These are phyloP conservation scores for Rhodosporidiobolus sp. DNA, from an alignment of 768 basidiomycete genomes.

Conservation along the genomic window DNA sequence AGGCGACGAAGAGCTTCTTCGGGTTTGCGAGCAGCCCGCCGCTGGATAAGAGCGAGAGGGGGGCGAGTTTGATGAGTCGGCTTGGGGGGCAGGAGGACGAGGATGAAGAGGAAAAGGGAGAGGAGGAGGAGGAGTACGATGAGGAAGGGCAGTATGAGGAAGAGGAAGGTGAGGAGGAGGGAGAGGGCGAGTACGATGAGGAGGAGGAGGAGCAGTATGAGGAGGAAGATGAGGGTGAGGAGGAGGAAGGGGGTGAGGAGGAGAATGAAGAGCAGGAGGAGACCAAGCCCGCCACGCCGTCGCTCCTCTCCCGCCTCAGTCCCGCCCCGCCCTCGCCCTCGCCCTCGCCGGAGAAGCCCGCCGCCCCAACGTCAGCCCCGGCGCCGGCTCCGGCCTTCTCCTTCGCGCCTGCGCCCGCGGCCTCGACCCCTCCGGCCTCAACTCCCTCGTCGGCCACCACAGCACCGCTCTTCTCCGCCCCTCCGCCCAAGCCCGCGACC, in stretches of 20 bases:
- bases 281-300: slow-evolving; percentile 1
- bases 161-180: background rate
- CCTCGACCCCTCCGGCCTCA: background rate
- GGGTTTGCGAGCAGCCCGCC: slow-evolving; percentile 34
- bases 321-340: background rate
- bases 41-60: background rate
- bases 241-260: slow-evolving; percentile 1
- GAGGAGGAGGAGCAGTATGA: background rate
- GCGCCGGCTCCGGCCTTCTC: background rate
- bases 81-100: background rate
- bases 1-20: slow-evolving; percentile 31
- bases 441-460: background rate
- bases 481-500: background rate
- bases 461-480: background rate
- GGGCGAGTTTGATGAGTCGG: slow-evolving; percentile 2
- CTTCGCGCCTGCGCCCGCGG: background rate
- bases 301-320: slow-evolving; percentile 28
- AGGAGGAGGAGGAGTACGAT: background rate
- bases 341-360: background rate
- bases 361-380: no score
- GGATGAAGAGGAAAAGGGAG: background rate
- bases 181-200: background rate
- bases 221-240: background rate
- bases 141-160: background rate
- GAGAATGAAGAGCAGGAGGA: background rate